phyloP scores from a whole-genome alignment of 768 basidiomycete species.

The Melanogaster broomeanus region DNA sequence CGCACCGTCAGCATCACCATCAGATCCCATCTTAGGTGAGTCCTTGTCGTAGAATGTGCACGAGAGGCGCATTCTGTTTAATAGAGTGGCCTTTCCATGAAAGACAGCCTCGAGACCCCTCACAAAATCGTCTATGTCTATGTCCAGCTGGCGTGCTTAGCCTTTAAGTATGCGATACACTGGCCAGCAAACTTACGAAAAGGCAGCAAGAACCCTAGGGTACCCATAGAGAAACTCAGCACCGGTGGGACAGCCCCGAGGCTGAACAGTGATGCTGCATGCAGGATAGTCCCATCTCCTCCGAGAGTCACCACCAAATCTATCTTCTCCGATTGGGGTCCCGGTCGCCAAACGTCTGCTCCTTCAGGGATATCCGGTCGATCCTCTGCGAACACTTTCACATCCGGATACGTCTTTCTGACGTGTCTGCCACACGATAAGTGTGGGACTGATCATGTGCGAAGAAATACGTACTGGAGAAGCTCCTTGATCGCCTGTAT shows the following conservation, averaged over 20 bases:
- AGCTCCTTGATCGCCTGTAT: conserved; percentile 75
- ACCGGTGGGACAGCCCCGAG: conserved; percentile 91
- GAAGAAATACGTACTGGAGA: conserved; percentile 51
- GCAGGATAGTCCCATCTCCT: conserved; percentile 93
- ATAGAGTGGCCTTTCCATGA: conserved; percentile 73
- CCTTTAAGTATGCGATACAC: not conserved
- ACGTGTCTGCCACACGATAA: conserved; percentile 49
- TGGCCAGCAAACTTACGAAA: conserved; percentile 65
- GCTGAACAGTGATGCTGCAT: conserved; percentile 89
- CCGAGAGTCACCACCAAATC: conserved; percentile 90
- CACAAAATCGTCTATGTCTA: conserved; percentile 88
- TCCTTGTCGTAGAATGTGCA: conserved; percentile 74
- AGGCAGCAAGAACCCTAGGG: conserved; percentile 89
- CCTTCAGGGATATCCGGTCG: conserved; percentile 64
- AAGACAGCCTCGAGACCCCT: conserved; percentile 81
- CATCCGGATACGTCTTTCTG: conserved; percentile 55
- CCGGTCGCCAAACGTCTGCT: conserved; percentile 62
- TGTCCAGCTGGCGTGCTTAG: conserved; percentile 3
- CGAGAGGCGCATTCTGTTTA: conserved; percentile 89
- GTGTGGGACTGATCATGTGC: not conserved
- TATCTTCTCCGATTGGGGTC: conserved; percentile 59
- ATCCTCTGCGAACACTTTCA: conserved; percentile 68
- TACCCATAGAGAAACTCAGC: conserved; percentile 67
- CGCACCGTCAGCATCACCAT: conserved; percentile 61
- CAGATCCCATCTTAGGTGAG: conserved; percentile 53